Evolutionary conservation across 352 stramenopile species (phyloP).

Genomic region (Phytophthora multivora): DNA sequence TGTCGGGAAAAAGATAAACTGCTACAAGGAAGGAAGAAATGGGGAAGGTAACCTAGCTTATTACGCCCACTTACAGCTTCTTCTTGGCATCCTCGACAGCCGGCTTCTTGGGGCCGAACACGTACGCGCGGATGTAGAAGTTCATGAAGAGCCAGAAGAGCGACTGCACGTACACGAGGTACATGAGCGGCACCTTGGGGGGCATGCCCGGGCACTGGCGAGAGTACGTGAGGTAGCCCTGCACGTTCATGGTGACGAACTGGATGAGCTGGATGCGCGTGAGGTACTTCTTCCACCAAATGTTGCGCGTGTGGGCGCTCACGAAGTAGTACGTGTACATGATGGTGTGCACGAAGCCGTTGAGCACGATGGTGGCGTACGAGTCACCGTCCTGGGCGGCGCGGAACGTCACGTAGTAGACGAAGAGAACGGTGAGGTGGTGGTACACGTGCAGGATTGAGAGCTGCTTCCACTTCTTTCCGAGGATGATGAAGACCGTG

Average conservation of each 20-base stretch:
- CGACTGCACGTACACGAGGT: constrained; percentile 95
- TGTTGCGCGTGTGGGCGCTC: constrained; percentile 94
- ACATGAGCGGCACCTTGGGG: constrained; percentile 74
- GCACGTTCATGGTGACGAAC: constrained; percentile 84
- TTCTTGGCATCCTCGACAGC: constrained; percentile 38
- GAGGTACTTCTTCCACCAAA: constrained; percentile 97
- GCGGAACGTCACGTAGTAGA: constrained; percentile 96
- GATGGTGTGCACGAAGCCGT: constrained; percentile 97
- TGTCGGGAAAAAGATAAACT: constrained; percentile 8
- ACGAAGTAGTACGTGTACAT: constrained; percentile 99
- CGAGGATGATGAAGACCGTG: constrained; percentile 96
- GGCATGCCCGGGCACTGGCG: constrained; percentile 87
- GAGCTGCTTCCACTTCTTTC: constrained; percentile 97
- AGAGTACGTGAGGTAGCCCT: constrained; percentile 63
- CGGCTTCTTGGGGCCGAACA: constrained; percentile 50
- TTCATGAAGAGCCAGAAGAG: constrained; percentile 96
- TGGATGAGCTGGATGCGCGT: constrained; percentile 95
- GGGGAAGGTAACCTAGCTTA: constrained; percentile 16
- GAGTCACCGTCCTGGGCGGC: constrained; percentile 95
- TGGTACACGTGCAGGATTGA: constrained; percentile 98
- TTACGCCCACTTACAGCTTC: constrained; percentile 30
- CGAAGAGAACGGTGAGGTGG: constrained; percentile 95
- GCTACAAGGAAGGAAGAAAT: constrained; percentile 22
- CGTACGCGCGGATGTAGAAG: constrained; percentile 95
- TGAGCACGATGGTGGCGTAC: constrained; percentile 95